Conservation (phyloP, 108 stramenopile genomes). For the Pseudonitzschia delicatissima region DNA sequence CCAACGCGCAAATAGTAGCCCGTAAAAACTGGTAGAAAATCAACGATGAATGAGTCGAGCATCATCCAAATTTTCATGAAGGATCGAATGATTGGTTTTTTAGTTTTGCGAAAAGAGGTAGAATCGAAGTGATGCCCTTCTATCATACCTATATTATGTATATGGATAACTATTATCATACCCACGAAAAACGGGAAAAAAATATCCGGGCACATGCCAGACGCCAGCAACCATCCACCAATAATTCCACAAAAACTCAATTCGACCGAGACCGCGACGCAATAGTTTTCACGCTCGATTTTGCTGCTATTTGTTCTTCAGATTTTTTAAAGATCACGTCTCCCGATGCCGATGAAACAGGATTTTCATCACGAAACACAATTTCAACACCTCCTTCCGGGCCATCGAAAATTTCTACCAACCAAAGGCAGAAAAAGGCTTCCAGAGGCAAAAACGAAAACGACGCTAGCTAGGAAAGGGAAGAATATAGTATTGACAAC, state of each 20-base stretch:
- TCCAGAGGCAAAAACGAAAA: too few relatives aligned
- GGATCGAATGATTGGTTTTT: neutral
- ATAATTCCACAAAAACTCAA: neutral
- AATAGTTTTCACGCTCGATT: neutral
- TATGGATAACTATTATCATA: neutral
- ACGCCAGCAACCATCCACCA: neutral
- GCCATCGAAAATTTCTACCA: too few relatives aligned
- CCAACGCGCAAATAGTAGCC: too few relatives aligned
- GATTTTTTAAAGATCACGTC: neutral
- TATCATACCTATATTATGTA: neutral
- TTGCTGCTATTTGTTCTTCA: neutral
- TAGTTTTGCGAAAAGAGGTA: conserved; percentile 1
- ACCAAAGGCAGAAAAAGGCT: too few relatives aligned
- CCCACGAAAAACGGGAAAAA: neutral
- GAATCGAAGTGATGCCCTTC: neutral
- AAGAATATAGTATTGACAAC: neutral
- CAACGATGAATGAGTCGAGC: too few relatives aligned
- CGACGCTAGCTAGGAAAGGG: too few relatives aligned
- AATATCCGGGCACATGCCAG: neutral
- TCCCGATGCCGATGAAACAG: neutral
- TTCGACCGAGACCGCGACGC: neutral
- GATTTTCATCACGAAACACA: neutral
- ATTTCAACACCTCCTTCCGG: neutral
- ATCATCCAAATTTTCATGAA: too few relatives aligned
- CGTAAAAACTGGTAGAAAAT: too few relatives aligned